Base-by-base conservation (phyloP, 2,329 filamentous ascomycete species). In the Cylindrodendrum hubeiense region DNA sequence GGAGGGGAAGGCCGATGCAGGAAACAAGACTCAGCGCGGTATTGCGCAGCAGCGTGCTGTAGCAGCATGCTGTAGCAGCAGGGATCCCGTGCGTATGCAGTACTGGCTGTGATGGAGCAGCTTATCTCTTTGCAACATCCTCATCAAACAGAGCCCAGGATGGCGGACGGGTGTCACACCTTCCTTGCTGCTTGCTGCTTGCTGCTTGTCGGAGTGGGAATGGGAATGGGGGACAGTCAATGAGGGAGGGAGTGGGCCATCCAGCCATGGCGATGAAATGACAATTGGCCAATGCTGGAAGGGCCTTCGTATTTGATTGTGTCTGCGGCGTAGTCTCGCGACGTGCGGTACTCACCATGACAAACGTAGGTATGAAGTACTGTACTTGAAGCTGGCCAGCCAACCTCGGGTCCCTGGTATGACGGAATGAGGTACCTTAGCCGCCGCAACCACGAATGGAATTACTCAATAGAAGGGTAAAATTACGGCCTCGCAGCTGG, bases 91-190 rank as follows among this genome's bases (percentile, higher is more conserved):
- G 33, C 37, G 9, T 30, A 12, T 12, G 28, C 28, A 30, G 37
- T 12, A 12, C 28, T 9, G 37, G 17, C 39, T 21, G 10, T 41
- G 10, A 47, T 28, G 53, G 43, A 30, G 24, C 55, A 41, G 28
- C 28, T 56, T 44, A 43, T 54, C 24, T 41, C 52, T 33, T 51
- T 53, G 57, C 47, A 46, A 47, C 49, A 39, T 39, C 37, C 30
- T 53, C 49, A 53, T 53, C 49, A 60, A 60, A 53, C 49, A 26
- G 13, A 33, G 33, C 49, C 43, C 19, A 6, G 47, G 46, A 33
- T 33, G n/a, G 21, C 24, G 46, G 9, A 28, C 26, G n/a, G n/a
- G n/a, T 49, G 46, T 33, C 46, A 50, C 28, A 33, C n/a, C 47
- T 50, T 50, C n/a, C 47, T 50, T 28, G 26, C n/a, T 33, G 28